phyloP scores from a whole-genome alignment of 768 basidiomycete genomes.

The Hygrophorus pudorinus region DNA sequence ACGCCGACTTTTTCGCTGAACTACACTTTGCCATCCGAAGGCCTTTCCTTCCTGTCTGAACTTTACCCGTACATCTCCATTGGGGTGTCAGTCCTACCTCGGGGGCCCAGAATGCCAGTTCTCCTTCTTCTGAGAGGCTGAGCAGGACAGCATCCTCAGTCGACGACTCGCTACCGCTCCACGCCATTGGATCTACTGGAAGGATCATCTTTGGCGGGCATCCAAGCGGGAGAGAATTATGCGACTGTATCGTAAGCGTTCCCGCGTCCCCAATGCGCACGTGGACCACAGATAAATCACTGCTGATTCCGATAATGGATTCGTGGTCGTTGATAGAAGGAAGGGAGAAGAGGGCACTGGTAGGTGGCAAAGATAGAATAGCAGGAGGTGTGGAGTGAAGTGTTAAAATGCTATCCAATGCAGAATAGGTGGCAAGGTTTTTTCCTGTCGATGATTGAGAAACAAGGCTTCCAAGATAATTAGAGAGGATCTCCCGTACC shows the following conservation, averaged over 20 bases:
- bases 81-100: slow-evolving; percentile 26
- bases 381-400: slow-evolving; percentile 41
- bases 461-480: not conserved
- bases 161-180: slow-evolving; percentile 43
- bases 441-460: slow-evolving; percentile 27
- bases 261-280: slow-evolving; percentile 34
- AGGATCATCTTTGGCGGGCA: slow-evolving; percentile 45
- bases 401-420: slow-evolving; percentile 34
- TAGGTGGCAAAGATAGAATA: slow-evolving; percentile 33
- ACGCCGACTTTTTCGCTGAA: slow-evolving; percentile 83
- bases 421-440: slow-evolving; percentile 51
- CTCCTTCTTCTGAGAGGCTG: slow-evolving; percentile 67
- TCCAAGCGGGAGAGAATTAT: slow-evolving; percentile 42
- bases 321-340: slow-evolving; percentile 44
- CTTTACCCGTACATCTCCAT: slow-evolving; percentile 66
- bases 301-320: slow-evolving; percentile 57
- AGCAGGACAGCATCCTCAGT: slow-evolving; percentile 63
- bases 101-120: slow-evolving; percentile 81
- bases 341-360: slow-evolving; percentile 57
- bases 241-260: slow-evolving; percentile 36
- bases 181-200: slow-evolving; percentile 84
- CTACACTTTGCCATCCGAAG: slow-evolving; percentile 76
- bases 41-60: slow-evolving; percentile 57
- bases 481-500: slow-evolving; percentile 29
- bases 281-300: slow-evolving; percentile 49